Evolutionary conservation across 805 yeast genomes (phyloP), one percentile per base, ranked within the genome.

Genomic region (Starmerella floricola): DNA sequence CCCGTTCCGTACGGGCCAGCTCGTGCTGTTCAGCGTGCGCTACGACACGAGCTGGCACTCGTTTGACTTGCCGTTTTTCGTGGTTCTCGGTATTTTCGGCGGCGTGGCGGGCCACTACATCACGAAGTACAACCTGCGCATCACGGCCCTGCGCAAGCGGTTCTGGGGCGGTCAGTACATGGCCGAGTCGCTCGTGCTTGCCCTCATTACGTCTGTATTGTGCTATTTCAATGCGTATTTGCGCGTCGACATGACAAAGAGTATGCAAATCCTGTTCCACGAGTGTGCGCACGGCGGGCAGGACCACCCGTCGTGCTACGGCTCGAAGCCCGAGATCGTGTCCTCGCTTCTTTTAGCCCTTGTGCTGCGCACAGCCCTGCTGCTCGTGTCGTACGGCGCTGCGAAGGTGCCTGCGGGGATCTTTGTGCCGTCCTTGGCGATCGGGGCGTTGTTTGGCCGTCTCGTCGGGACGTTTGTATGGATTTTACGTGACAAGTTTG

Each of bases 391-490:
- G 0, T 91, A 93, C 59, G 95, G 95, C 2, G 54, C 50, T 1
- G 78, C 86, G 48, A 85, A 80, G 61, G 87, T 88, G 0, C 97
- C 97, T 0, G 94, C 95, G 4, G 97, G 97, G 18, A 86, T 87
- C 6, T 87, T 87, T 63, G 95, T 87, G 16, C 97, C 97, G 3
- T 85, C 95, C 1, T 81, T 87, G 93, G 95, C 96, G 0, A 83
- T 87, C 3, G 97, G 97, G 18, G 95, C 96, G 0, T 77, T 94
- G 0, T 87, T 88, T 65, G 97, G 97, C 2, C 69, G 95, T 41
- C 78, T 86, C 0, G 55, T 88, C 4, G 95, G 96, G 13, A 66
- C 85, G 5, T 43, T 81, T 8, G 78, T 81, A 13, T 81, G 84
- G 53, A 56, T 63, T 20, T 47, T 70, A 13, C 64, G 68, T 31